These are phyloP conservation scores for Casaregolazyma suthepensis DNA, from an alignment of 1,139 yeast genomes.

Conservation along the genomic window DNA sequence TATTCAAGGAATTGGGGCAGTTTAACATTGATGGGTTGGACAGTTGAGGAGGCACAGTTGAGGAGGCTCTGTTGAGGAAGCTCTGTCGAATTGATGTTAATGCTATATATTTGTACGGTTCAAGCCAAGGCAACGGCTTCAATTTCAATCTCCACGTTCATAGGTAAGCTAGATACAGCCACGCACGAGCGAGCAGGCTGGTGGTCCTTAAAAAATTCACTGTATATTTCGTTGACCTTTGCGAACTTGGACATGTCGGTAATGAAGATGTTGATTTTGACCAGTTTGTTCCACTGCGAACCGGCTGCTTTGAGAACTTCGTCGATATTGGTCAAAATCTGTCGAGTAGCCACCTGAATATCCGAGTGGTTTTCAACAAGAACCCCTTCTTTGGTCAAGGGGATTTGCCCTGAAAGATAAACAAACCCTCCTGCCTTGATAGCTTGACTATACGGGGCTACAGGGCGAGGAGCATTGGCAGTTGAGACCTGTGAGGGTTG, in stretches of 20 bases:
- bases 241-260: constrained; percentile 82
- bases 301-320: constrained; percentile 76
- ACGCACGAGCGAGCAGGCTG: constrained; percentile 96
- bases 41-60: constrained; percentile 2
- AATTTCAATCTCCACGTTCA: constrained; percentile 62
- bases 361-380: constrained; percentile 60
- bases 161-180: constrained; percentile 81
- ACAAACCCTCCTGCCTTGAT: constrained; percentile 64
- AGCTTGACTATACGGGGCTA: constrained; percentile 93
- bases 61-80: no score
- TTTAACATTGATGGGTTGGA: constrained; percentile 40
- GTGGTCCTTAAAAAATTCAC: constrained; percentile 70
- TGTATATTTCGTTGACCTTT: constrained; percentile 77
- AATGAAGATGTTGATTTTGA: constrained; percentile 80
- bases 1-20: constrained; percentile 44
- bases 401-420: constrained; percentile 94
- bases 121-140: constrained; percentile 76
- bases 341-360: constrained; percentile 79
- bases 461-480: constrained; percentile 85
- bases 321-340: constrained; percentile 69
- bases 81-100: background rate
- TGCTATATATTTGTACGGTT: background rate
- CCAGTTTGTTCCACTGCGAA: constrained; percentile 73
- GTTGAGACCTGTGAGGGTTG: constrained; percentile 35
- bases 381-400: constrained; percentile 70